These are phyloP conservation scores for Orbilia quercus DNA, from an alignment of 2,329 filamentous ascomycete species.

Conservation along the genomic window DNA sequence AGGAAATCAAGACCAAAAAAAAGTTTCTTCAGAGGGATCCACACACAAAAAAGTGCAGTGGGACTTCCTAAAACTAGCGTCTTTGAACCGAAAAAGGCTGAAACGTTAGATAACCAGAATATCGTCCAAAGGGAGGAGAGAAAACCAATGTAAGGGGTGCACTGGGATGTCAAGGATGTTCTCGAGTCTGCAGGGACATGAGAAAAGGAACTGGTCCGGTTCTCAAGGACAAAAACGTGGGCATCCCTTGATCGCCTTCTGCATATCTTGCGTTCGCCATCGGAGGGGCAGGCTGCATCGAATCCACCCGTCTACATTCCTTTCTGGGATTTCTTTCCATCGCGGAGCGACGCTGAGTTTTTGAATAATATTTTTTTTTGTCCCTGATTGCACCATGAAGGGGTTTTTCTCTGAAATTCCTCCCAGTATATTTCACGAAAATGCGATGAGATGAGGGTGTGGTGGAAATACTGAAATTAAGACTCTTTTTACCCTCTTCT, in stretches of 20 bases:
- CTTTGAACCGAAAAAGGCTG: conserved; percentile 50
- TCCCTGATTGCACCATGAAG: conserved; percentile 23
- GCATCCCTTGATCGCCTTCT: conserved; percentile 45
- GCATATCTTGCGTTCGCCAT: conserved; percentile 48
- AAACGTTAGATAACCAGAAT: conserved; percentile 48
- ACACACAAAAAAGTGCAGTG: conserved; percentile 36
- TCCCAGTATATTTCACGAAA: conserved; percentile 18
- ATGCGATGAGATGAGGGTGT: conserved; percentile 53
- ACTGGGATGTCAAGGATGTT: conserved; percentile 45
- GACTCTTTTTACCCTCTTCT: conserved; percentile 24
- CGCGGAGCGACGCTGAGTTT: conserved; percentile 51
- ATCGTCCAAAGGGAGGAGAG: conserved; percentile 24
- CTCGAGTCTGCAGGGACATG: conserved; percentile 55
- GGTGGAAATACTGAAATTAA: conserved; percentile 16
- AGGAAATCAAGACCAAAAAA: conserved; percentile 19
- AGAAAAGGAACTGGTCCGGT: conserved; percentile 26
- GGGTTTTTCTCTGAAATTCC: conserved; percentile 23
- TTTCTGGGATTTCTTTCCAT: conserved; percentile 51
- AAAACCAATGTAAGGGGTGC: conserved; percentile 34
- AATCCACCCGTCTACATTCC: conserved; percentile 47
- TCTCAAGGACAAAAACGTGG: conserved; percentile 42
- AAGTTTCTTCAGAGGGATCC: conserved; percentile 2
- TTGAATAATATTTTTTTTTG: conserved; percentile 16
- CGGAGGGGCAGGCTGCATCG: conserved; percentile 41
- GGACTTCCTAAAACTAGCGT: conserved; percentile 30